These are phyloP conservation scores for Hanseniaspora valbyensis DNA, from an alignment of 805 yeast species.

Conservation along the genomic window DNA sequence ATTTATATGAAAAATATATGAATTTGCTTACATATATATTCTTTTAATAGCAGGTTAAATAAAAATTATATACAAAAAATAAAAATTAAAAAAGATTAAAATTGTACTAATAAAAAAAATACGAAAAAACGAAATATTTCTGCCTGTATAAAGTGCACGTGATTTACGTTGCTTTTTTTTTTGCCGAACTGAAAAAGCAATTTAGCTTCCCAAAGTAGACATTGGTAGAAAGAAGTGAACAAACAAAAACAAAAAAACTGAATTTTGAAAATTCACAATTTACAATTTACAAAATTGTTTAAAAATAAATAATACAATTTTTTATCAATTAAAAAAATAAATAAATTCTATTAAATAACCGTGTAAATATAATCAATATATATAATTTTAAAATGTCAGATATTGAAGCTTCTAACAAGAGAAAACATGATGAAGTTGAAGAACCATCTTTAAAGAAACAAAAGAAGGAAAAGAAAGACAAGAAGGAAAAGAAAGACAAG, in stretches of 20 bases:
- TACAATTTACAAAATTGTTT: too few species aligned
- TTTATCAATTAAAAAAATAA: too few species aligned
- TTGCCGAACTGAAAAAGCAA: neutral
- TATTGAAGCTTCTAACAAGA: slow-evolving; percentile 32
- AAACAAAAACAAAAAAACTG: neutral
- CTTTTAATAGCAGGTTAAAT: too few species aligned
- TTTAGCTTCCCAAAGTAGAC: neutral
- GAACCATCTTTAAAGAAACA: slow-evolving; percentile 23
- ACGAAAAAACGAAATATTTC: too few species aligned
- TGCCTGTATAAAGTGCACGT: neutral
- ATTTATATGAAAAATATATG: too few species aligned
- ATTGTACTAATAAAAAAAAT: too few species aligned
- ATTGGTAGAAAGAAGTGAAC: neutral
- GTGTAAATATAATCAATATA: neutral
- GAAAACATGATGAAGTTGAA: slow-evolving; percentile 29
- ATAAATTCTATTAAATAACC: too few species aligned
- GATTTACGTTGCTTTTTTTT: neutral
- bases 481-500: slow-evolving; percentile 27
- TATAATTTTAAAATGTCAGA: slow-evolving; percentile 23
- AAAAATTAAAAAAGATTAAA: too few species aligned
- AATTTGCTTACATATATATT: too few species aligned
- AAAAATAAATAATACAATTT: neutral
- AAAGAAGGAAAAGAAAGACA: slow-evolving; percentile 30
- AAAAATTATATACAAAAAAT: too few species aligned
- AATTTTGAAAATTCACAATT: too few species aligned